Evolutionary conservation across 2,329 filamentous ascomycete genomes (phyloP), one percentile per base, ranked within the genome.

Genomic region (Cladosporium sp.): DNA sequence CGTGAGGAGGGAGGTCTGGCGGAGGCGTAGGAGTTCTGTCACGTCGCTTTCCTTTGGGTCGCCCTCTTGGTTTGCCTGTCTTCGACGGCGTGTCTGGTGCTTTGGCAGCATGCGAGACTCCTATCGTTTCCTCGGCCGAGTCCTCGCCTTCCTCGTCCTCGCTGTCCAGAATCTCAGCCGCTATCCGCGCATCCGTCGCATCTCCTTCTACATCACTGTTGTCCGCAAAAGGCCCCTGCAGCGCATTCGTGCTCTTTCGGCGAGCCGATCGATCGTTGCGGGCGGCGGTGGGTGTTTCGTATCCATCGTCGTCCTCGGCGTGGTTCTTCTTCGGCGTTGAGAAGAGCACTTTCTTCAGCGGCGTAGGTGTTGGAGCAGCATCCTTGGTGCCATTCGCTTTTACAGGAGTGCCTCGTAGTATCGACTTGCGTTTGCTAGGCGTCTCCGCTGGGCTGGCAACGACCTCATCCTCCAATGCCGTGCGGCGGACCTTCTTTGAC

Each of bases 241-340:
- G 76, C 3, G 85, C 84, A 54, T 86, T 82, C 20, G 88, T 89
- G 71, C 90, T 96, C 79, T 96, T 97, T 69, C 87, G 87, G 67
- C 89, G 85, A 1, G 92, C 93, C 5, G 92, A 97, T 51, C 89
- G 86, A 74, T 97, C 91, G 63, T 90, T 88, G 62, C 82, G 84
- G 42, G 82, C 80, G 64, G 85, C 82, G 38, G 84, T 83, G 0
- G 89, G 68, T 9, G 69, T 71, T 51, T 68, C 71, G 20, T 63
- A 34, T 3, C 58, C 60, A 7, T 63, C 68, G 5, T 74, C 70
- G 36, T 70, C 67, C n/a, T 69, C 66, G 20, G 39, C 40, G 8
- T 63, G 61, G 9, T 68, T 64, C 56, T 76, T 77, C 19, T 72
- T 67, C 0, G 77, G 75, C 8, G 77, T 79, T 40, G 74, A 72